Percentiles rank a stretch among this genome's conserved stretches.
These are phyloP conservation scores for Neurospora sp. DNA, from an alignment of 495 filamentous ascomycete genomes.

Conservation along the genomic window DNA sequence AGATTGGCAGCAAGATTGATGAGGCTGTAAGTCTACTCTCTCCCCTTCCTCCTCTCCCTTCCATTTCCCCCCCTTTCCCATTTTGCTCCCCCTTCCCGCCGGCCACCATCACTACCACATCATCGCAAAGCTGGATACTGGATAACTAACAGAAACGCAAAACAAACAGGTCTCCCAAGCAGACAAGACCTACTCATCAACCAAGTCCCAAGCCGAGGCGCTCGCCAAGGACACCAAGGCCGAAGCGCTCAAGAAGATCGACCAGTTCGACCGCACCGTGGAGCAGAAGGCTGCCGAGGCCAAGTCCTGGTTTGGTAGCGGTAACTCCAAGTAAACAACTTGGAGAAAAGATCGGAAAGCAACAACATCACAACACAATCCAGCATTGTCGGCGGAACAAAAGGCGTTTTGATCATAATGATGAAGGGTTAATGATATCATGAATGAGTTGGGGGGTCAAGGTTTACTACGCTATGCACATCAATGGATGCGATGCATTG, in stretches of 20 bases:
- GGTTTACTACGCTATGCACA: neutral
- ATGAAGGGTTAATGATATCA: neutral
- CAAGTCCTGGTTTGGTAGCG: constrained; percentile 76
- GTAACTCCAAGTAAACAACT: constrained; percentile 28
- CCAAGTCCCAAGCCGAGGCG: constrained; percentile 45
- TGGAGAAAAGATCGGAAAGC: no score
- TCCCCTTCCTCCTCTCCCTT: no score
- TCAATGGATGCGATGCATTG: no score
- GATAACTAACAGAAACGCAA: neutral
- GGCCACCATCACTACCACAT: no score
- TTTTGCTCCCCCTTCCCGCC: no score
- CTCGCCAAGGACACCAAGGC: constrained; percentile 49
- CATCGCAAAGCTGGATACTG: no score
- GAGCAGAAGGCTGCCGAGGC: constrained; percentile 67
- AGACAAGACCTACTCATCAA: constrained; percentile 45
- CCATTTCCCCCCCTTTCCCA: no score
- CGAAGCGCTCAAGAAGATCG: constrained; percentile 59
- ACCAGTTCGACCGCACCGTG: constrained; percentile 63
- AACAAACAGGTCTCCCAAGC: constrained; percentile 49
- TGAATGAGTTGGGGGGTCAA: neutral
- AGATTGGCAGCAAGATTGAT: constrained; percentile 39
- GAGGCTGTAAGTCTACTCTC: constrained; percentile 26
- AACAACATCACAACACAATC: no score
- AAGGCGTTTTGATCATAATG: neutral
- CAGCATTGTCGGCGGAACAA: no score